Evolutionary conservation across 2,329 filamentous ascomycete genomes (phyloP), one percentile per base, ranked within the genome.

Genomic region (Penicillium nordicum): DNA sequence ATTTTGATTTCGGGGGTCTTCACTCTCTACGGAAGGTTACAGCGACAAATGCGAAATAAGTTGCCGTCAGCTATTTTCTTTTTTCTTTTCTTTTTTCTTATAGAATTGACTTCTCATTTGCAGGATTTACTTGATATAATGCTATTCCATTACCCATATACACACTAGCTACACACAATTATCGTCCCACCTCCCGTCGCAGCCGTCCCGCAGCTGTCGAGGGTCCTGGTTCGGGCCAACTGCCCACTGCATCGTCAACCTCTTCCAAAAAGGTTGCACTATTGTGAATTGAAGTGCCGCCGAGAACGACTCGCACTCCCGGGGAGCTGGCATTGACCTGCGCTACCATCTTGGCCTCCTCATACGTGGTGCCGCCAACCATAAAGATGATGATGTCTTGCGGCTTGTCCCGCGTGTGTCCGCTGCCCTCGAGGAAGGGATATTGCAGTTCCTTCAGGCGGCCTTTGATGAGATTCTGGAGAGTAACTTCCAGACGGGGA

Each of bases 311-410:
- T 53, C 94, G 84, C 10, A 97, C 83, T 0, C 94, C 94, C 0
- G 92, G 92, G 11, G 89, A 89, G 55, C 88, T 90, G 18, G 92
- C 92, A 76, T 99, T 99, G 57, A 99, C 87, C 64, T 92, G 87
- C n/a, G 94, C 91, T 38, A 97, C 86, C 82, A 91, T 92, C 78
- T 96, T 97, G 6, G 94, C 92, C 74, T 99, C 94, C 73, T 99
- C 94, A 69, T 97, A 99, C 0, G 94, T 99, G 18, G 88, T 87
- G 3, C 94, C 94, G 6, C 94, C 94, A 25, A 97, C 82, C 69
- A 99, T 92, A 70, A 99, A 99, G 8, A 99, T 84, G 42, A 99
- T 84, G 40, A 99, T 89, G 71, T 99, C 95, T 72, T 99, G 94
- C 4, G 94, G 94, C 72, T 97, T 97, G 69, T 99, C 95, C 60